phyloP scores from a whole-genome alignment of 2,329 filamentous ascomycete species.

The Rutstroemia sp. region DNA sequence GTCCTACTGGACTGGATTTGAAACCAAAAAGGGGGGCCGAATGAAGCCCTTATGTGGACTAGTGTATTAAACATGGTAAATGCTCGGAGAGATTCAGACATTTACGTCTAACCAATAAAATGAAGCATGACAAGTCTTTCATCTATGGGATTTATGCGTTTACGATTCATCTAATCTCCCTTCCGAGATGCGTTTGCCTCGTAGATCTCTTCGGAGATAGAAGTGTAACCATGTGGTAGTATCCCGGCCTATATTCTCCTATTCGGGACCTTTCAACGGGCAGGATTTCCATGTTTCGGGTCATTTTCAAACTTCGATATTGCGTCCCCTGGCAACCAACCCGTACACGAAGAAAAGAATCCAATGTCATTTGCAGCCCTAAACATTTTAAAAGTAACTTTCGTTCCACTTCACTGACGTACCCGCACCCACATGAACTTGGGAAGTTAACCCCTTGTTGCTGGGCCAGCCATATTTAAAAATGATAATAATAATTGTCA shows the following conservation, averaged over 20 bases:
- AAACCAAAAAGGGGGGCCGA: not conserved
- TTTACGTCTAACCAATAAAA: too few relatives aligned
- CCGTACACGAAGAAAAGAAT: too few relatives aligned
- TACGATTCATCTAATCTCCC: too few relatives aligned
- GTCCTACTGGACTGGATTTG: not conserved
- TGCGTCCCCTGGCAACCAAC: too few relatives aligned
- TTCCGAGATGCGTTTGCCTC: too few relatives aligned
- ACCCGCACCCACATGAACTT: not conserved
- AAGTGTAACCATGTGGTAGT: too few relatives aligned
- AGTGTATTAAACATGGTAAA: not conserved
- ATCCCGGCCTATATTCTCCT: too few relatives aligned
- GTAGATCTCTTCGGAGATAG: too few relatives aligned
- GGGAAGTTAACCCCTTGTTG: not conserved
- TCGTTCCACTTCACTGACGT: not conserved
- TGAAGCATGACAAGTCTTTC: not conserved
- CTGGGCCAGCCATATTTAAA: not conserved
- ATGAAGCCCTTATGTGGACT: not conserved
- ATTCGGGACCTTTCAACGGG: too few relatives aligned
- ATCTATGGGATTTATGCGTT: not conserved
- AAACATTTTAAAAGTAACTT: not conserved
- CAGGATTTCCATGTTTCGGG: too few relatives aligned
- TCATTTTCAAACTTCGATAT: too few relatives aligned
- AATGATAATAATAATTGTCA: not conserved
- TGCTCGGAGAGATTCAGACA: not conserved
- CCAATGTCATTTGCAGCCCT: not conserved